phyloP scores from a whole-genome alignment of 768 basidiomycete species.

The Hygrocybe punicea region DNA sequence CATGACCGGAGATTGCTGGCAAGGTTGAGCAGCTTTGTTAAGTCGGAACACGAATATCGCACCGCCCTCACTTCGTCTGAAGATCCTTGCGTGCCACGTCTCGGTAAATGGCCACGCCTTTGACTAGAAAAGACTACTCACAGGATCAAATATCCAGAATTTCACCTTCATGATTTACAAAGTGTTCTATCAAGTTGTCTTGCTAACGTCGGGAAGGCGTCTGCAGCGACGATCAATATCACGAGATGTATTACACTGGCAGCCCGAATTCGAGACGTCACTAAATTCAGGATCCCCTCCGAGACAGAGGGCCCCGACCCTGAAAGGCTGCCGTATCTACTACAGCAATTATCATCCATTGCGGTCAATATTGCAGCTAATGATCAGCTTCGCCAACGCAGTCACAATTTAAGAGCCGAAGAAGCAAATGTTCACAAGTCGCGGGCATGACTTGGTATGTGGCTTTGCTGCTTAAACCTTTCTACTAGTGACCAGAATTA shows the following conservation, averaged over 20 bases:
- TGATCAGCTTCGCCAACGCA: conserved; percentile 1
- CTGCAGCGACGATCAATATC: background rate
- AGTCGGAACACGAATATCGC: conserved; percentile 1
- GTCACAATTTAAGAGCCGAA: background rate
- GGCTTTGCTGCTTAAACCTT: background rate
- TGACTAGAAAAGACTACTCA: background rate
- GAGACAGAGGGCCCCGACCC: background rate
- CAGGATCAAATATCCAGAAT: background rate
- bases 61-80: background rate
- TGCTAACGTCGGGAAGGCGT: background rate
- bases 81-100: conserved; percentile 4
- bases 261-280: background rate
- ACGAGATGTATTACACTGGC: conserved; percentile 2
- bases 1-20: background rate
- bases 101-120: background rate
- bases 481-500: too few species aligned
- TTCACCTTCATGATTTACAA: conserved; percentile 3
- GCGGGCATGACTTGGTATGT: background rate
- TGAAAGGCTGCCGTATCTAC: background rate
- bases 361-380: background rate
- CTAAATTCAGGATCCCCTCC: background rate
- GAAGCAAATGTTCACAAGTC: background rate
- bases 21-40: background rate
- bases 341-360: background rate
- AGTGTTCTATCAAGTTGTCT: background rate